Base-by-base conservation (phyloP, 371 early-diverging fungal genomes). In the Fennellomyces sp. region DNA sequence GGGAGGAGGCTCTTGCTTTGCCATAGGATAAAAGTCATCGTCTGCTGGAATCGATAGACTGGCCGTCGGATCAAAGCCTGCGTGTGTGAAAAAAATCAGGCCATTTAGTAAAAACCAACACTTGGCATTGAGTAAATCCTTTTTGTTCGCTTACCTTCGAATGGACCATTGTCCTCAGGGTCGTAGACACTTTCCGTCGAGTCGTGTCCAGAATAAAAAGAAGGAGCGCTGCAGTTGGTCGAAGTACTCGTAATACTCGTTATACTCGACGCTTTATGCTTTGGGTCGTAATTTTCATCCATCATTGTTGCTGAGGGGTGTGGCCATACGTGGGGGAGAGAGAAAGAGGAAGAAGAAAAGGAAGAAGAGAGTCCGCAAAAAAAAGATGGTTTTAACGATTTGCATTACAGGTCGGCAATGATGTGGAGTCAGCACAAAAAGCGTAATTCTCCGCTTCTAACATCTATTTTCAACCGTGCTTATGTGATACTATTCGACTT, bases 221-320 rank as follows among this genome's bases (percentile, higher is more conserved):
- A 68, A 33, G 68, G 63, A 7, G 57, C 60, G 21, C 33, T 68
- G 36, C 59, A 55, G 19, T 38, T 33, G 41, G 59, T 68, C 27
- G 47, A 58, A 11, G 51, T 64, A 41, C 55, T 59, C 7, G 60
- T 60, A 2, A 53, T 61, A 42, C 66, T 59, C 27, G 56, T 60
- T 5, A 56, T 60, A 42, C 66, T 63, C 2, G 64, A 63, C 8
- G 64, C 53, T 42, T 63, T 63, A 19, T 57, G 58, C 12, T 25
- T 36, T 12, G 64, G 64, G 45, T 63, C 58, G 33, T 63, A 63
- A 39, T 57, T 49, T 28, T 54, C 53, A 51, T 75, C 72, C 72
- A 69, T 61, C 30, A 39, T 54, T 17, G 33, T 6, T 33, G 47
- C 36, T 56, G 29, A 41, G 36, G 29, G 17, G 7, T 15, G 30